phyloP scores from a whole-genome alignment of 352 stramenopile species.

The Globisporangium canariense region DNA sequence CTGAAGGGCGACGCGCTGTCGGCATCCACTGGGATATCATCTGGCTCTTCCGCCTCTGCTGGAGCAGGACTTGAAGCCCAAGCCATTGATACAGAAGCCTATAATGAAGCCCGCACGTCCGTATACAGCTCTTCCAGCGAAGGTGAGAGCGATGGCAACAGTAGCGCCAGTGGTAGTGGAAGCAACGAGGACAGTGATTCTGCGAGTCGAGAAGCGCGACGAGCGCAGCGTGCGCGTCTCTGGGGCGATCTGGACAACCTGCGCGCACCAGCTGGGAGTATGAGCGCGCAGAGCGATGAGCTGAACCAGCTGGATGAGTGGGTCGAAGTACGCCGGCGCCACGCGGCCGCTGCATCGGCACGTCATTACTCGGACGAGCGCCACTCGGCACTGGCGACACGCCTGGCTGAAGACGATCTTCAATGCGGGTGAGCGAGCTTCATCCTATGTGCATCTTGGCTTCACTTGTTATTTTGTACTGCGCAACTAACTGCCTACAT shows the following conservation, averaged over 20 bases:
- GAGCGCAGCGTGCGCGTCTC: constrained; percentile 31
- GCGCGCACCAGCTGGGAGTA: constrained; percentile 7
- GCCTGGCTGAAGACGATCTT: constrained; percentile 60
- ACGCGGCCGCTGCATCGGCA: constrained; percentile 27
- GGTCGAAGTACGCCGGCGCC: constrained; percentile 36
- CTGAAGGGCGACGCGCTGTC: constrained; percentile 54
- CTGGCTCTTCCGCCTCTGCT: constrained; percentile 2
- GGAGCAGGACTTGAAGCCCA: constrained; percentile 6
- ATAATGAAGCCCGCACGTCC: not conserved
- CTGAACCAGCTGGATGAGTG: constrained; percentile 45
- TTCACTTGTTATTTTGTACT: not conserved
- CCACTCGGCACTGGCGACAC: constrained; percentile 43
- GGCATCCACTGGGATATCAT: constrained; percentile 28
- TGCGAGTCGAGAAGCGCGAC: constrained; percentile 6
- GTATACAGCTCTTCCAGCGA: constrained; percentile 3
- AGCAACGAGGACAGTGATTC: not conserved
- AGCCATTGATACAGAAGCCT: not conserved
- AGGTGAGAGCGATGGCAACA: constrained; percentile 9
- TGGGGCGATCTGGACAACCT: constrained; percentile 34
- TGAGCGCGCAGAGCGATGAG: constrained; percentile 29
- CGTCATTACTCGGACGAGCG: constrained; percentile 48
- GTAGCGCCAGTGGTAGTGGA: not conserved
- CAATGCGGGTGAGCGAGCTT: constrained; percentile 39
- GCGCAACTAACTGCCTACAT: not conserved
- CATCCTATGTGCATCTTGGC: too few species aligned